Evolutionary conservation across 1,139 yeast genomes (phyloP), one percentile per base, ranked within the genome.

Genomic region (Pichia kudriavzevii): DNA sequence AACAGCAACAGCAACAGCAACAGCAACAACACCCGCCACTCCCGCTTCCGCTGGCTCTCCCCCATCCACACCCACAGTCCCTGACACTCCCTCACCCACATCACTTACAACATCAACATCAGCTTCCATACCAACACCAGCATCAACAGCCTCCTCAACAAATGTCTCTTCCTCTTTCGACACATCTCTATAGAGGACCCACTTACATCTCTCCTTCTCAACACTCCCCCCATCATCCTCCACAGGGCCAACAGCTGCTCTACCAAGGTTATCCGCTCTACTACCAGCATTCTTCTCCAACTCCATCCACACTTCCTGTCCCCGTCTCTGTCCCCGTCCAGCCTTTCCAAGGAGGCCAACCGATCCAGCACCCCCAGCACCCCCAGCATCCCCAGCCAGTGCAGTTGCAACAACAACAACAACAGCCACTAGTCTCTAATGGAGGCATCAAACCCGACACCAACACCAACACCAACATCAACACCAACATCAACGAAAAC

Each of bases 1-100:
- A 8, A 4, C 8, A 6, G 23, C 13, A 31, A 32, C 28, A 20
- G 5, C 35, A 28, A 26, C 21, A 16, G 12, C 27, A 22, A 23
- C 38, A 25, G 16, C 42, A 32, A 21, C 32, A 23, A 19, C 29
- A 23, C 16, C 22, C 29, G 22, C 32, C 32, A 4, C 16, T 7
- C 21, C 16, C 15, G 10, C 30, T 6, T 9, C 32, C 31, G 3
- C 9, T 37, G 11, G 31, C 28, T 17, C 41, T 24, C 27, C 31
- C 34, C 28, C 35, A 23, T 24, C 32, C 27, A 19, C 22, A 20
- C 8, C 28, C 23, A 18, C 27, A 10, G 13, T 13, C 27, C n/a
- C 31, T 16, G 17, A 24, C 26, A 13, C 15, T 8, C 26, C 26
- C 11, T 15, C 11, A 18, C 7, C 17, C 11, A 26, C 28, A 26